Conservation (phyloP, 805 yeast species). For the Ogataea henricii region DNA sequence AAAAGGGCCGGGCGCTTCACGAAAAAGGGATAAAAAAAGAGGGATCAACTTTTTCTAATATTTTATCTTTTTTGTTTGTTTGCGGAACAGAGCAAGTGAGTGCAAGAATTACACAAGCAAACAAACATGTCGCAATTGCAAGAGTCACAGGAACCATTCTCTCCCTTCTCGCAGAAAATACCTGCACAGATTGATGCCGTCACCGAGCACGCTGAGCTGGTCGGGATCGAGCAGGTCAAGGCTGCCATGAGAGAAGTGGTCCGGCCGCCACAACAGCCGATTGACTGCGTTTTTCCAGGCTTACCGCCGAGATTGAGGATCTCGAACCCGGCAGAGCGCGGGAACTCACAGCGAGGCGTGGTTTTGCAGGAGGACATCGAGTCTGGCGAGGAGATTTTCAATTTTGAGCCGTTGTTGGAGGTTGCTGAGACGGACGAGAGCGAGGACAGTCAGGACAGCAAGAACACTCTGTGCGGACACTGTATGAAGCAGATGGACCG, state of each 20-base stretch:
- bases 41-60: background rate
- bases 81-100: background rate
- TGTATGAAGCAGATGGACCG: conserved; percentile 16
- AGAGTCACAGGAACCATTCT: background rate
- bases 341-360: conserved; percentile 16
- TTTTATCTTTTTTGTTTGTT: background rate
- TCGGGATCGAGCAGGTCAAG: conserved; percentile 1
- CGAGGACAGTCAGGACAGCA: conserved; percentile 12
- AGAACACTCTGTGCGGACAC: conserved; percentile 14
- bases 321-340: conserved; percentile 13
- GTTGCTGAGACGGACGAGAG: conserved; percentile 18
- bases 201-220: background rate
- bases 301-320: conserved; percentile 13
- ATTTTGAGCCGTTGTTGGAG: conserved; percentile 15
- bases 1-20: background rate
- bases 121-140: background rate
- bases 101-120: background rate
- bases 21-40: background rate
- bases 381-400: conserved; percentile 10
- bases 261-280: conserved; percentile 3
- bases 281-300: conserved; percentile 7
- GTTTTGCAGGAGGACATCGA: background rate
- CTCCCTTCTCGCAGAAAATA: background rate
- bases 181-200: background rate
- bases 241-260: conserved; percentile 11